Evolutionary conservation across 345 rosid species (phyloP).

Genomic region (Carallia pectinifolia): DNA sequence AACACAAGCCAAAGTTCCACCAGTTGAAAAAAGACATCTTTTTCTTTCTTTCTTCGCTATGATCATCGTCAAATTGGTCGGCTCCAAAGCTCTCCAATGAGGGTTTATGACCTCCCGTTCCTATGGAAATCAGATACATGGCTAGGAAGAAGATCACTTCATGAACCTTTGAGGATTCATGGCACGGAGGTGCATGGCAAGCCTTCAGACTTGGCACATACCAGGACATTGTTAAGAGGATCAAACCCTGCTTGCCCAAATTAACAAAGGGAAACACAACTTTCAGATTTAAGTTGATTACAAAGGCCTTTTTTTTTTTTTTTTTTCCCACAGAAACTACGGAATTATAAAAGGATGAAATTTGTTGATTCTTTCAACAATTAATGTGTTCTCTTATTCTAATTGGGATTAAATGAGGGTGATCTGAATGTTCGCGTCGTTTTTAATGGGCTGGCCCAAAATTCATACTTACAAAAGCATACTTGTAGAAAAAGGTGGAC

Average conservation of each 20-base stretch:
- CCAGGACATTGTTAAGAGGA: slow-evolving; percentile 41
- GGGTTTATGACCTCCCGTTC: slow-evolving; percentile 97
- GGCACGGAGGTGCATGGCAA: slow-evolving; percentile 53
- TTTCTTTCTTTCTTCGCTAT: slow-evolving; percentile 62
- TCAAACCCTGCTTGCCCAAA: slow-evolving; percentile 35
- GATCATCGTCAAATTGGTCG: slow-evolving; percentile 86
- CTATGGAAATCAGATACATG: slow-evolving; percentile 75
- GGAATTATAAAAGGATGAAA: no score
- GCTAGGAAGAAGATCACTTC: slow-evolving; percentile 71
- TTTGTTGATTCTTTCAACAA: no score
- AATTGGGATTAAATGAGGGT: no score
- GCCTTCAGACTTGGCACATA: slow-evolving; percentile 43
- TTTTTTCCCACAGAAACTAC: no score
- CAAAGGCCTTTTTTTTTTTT: no score
- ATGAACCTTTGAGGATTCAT: slow-evolving; percentile 60
- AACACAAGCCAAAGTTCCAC: slow-evolving; percentile 85
- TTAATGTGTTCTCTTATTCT: no score
- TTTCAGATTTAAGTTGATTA: no score
- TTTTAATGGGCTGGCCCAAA: no score
- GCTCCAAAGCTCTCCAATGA: slow-evolving; percentile 94
- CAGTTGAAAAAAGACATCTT: slow-evolving; percentile 94
- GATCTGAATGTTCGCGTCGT: no score
- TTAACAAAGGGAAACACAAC: no score
- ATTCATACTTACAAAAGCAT: no score
- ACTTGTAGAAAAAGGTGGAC: no score